Conservation (phyloP, 192 early-diverging fungal species). For the Paraglomus brasilianum region DNA sequence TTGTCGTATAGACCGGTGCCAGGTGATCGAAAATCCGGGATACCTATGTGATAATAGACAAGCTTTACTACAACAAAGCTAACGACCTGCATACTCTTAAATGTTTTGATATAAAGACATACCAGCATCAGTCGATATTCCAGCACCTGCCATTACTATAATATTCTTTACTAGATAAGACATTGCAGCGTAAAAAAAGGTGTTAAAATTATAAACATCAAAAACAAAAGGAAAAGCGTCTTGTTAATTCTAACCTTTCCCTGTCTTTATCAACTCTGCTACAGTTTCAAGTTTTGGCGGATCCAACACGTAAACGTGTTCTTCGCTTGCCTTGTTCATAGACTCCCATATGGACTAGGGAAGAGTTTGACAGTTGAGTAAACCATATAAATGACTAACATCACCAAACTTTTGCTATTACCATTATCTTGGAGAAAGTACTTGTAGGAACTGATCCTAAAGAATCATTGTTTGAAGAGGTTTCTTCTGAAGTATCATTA, state of each 20-base stretch:
- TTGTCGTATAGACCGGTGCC: conserved; percentile 93
- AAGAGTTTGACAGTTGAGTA: no score
- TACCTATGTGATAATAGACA: conserved; percentile 51
- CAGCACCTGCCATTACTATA: conserved; percentile 91
- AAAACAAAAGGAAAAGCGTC: not conserved
- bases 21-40: conserved; percentile 93
- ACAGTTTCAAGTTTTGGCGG: conserved; percentile 38
- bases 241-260: conserved; percentile 35
- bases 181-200: not conserved
- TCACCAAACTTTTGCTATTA: no score
- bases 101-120: no score
- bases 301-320: conserved; percentile 12
- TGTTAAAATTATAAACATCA: not conserved
- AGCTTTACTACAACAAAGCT: conserved; percentile 34
- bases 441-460: no score
- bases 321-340: no score
- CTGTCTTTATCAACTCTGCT: conserved; percentile 42
- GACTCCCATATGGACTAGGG: no score
- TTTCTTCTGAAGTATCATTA: no score
- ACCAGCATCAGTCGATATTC: conserved; percentile 77
- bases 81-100: not conserved
- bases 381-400: no score
- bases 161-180: conserved; percentile 55
- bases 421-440: no score
- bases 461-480: no score